phyloP scores from a whole-genome alignment of 768 basidiomycete genomes.

The Pisolithus microcarpus region DNA sequence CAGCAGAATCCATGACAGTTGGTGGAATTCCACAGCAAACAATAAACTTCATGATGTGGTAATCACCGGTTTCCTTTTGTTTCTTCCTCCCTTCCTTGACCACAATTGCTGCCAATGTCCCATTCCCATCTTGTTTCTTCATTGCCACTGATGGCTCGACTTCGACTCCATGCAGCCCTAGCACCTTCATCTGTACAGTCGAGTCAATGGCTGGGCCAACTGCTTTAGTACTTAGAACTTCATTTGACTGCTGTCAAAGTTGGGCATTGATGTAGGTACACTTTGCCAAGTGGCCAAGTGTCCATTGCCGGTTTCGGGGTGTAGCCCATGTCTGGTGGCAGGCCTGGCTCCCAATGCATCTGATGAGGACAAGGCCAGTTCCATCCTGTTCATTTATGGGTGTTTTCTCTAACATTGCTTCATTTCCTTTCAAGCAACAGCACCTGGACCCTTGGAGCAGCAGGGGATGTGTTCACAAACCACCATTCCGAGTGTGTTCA shows the following conservation, averaged over 20 bases:
- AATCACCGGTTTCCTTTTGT: not conserved
- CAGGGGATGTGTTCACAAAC: no score
- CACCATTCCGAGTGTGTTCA: no score
- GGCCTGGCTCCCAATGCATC: constrained; percentile 2
- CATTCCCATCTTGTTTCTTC: no score
- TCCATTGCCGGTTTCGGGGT: not conserved
- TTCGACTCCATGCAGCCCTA: no score
- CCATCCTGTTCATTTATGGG: no score
- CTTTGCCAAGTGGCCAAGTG: constrained; percentile 3
- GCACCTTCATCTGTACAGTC: no score
- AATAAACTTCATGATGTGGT: constrained; percentile 3
- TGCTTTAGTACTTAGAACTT: not conserved
- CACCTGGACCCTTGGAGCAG: no score
- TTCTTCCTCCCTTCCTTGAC: not conserved
- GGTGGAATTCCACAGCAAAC: constrained; percentile 11
- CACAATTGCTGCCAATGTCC: not conserved
- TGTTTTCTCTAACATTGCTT: no score
- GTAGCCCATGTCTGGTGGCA: constrained; percentile 1
- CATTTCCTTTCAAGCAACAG: no score
- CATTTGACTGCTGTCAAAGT: not conserved
- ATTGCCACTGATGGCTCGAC: not conserved
- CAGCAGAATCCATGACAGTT: not conserved
- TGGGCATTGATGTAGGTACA: not conserved
- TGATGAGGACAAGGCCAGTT: not conserved
- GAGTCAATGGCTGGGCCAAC: not conserved